Conservation (phyloP, 495 filamentous ascomycete genomes). For the Aspergillus incahuasiensis region DNA sequence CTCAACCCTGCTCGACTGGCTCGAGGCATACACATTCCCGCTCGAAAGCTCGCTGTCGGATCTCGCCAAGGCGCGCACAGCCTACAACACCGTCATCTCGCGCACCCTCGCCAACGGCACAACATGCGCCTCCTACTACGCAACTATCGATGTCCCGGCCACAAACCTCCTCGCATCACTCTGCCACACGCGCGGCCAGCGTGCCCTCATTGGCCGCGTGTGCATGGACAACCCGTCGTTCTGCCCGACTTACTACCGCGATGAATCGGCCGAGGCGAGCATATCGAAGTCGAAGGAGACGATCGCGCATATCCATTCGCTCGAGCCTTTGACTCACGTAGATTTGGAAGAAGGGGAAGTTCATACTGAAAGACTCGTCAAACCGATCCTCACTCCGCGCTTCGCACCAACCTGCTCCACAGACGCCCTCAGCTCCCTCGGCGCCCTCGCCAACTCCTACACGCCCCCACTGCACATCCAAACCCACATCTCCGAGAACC, state of each 20-base stretch:
- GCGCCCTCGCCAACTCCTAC: constrained; percentile 54
- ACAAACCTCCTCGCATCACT: constrained; percentile 87
- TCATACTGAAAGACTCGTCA: constrained; percentile 45
- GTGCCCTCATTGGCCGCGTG: constrained; percentile 83
- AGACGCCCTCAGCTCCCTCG: constrained; percentile 57
- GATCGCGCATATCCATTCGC: constrained; percentile 60
- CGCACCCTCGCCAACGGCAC: constrained; percentile 85
- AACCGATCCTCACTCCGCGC: constrained; percentile 82
- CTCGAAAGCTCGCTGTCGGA: constrained; percentile 67
- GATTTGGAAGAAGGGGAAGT: too few species aligned
- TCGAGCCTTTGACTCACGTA: too few species aligned
- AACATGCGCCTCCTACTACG: constrained; percentile 87
- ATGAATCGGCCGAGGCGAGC: constrained; percentile 51
- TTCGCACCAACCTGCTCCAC: constrained; percentile 76
- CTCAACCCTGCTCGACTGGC: constrained; percentile 84
- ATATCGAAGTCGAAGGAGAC: constrained; percentile 52
- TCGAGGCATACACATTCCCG: constrained; percentile 93
- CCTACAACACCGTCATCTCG: constrained; percentile 71
- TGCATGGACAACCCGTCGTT: constrained; percentile 75
- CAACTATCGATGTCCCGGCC: constrained; percentile 72
- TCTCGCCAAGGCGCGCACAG: constrained; percentile 38
- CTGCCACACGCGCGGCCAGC: constrained; percentile 69
- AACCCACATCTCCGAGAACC: constrained; percentile 90
- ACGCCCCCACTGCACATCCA: constrained; percentile 63
- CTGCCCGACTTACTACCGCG: constrained; percentile 70